A percentile compares a stretch with the other conserved stretches of the same genome.
These are phyloP conservation scores for Alternaria arbusti DNA, from an alignment of 2,329 filamentous ascomycete genomes.

Conservation along the genomic window DNA sequence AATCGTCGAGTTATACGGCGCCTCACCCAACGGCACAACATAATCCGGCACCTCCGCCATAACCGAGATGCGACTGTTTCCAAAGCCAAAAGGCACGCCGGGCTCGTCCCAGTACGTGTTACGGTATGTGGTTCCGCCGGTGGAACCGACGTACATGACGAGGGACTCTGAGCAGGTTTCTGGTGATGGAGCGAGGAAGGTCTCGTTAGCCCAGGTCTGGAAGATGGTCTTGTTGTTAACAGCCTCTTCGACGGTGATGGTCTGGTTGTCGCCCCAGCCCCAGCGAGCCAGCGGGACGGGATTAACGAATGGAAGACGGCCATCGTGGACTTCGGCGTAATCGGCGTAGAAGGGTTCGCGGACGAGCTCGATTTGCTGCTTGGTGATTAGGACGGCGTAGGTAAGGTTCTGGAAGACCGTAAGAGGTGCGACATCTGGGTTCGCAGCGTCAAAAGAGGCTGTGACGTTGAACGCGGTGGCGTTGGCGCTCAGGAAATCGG, in stretches of 20 bases:
- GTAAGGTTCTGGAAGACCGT: slow-evolving; percentile 51
- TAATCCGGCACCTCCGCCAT: slow-evolving; percentile 58
- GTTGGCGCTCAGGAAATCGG: slow-evolving; percentile 51
- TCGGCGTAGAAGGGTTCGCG: slow-evolving; percentile 58
- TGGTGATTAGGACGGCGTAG: slow-evolving; percentile 56
- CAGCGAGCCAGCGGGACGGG: slow-evolving; percentile 58
- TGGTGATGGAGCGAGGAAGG: slow-evolving; percentile 52
- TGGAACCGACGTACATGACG: slow-evolving; percentile 56
- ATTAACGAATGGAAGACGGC: slow-evolving; percentile 57
- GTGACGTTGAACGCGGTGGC: slow-evolving; percentile 47
- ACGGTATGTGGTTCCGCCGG: slow-evolving; percentile 50
- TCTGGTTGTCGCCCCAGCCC: slow-evolving; percentile 53
- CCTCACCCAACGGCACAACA: slow-evolving; percentile 54
- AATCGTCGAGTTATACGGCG: slow-evolving; percentile 55
- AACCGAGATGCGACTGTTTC: slow-evolving; percentile 55
- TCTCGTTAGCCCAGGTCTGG: slow-evolving; percentile 55
- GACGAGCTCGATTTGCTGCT: slow-evolving; percentile 56
- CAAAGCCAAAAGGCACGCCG: slow-evolving; percentile 56
- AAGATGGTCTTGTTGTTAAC: slow-evolving; percentile 59
- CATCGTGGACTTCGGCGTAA: slow-evolving; percentile 55
- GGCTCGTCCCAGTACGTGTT: slow-evolving; percentile 55
- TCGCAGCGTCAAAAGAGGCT: slow-evolving; percentile 45
- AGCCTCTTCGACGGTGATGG: slow-evolving; percentile 50
- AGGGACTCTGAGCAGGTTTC: slow-evolving; percentile 59
- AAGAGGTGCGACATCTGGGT: slow-evolving; percentile 41